phyloP scores from a whole-genome alignment of 2,329 filamentous ascomycete genomes.

The Cylindrodendrum hubeiense region DNA sequence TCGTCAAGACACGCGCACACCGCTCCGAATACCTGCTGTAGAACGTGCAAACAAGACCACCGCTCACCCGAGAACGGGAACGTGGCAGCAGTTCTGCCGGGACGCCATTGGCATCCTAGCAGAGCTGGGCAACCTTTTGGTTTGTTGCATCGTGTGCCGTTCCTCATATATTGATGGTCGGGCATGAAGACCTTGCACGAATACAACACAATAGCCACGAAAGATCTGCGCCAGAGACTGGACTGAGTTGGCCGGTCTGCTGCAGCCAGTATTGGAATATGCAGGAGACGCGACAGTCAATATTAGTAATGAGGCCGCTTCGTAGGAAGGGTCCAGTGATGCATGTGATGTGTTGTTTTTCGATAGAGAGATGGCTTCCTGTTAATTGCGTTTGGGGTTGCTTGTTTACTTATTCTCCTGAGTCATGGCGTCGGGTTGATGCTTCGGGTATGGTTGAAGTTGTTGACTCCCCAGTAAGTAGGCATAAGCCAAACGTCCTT shows the following conservation, averaged over 20 bases:
- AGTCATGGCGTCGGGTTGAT: neutral
- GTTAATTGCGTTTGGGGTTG: neutral
- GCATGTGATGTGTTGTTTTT: neutral
- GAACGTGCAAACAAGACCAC: conserved; percentile 12
- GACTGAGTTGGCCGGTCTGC: neutral
- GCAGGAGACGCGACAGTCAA: neutral
- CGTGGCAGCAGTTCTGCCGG: conserved; percentile 16
- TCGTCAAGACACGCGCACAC: conserved; percentile 13
- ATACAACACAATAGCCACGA: neutral
- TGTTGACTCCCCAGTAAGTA: neutral
- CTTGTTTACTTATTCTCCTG: neutral
- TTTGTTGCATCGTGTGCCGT: neutral
- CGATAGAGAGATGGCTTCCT: neutral
- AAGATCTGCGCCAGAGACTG: conserved; percentile 1
- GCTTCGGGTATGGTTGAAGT: neutral
- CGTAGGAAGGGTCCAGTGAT: neutral
- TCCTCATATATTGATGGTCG: neutral
- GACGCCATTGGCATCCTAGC: neutral
- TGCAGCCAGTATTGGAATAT: neutral
- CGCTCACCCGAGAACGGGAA: conserved; percentile 6
- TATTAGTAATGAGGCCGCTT: neutral
- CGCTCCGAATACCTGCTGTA: conserved; percentile 5
- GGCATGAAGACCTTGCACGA: neutral
- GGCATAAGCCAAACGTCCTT: neutral
- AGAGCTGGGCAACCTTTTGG: neutral